Evolutionary conservation across 495 filamentous ascomycete species (phyloP).

Genomic region (Margaritispora aquatica): DNA sequence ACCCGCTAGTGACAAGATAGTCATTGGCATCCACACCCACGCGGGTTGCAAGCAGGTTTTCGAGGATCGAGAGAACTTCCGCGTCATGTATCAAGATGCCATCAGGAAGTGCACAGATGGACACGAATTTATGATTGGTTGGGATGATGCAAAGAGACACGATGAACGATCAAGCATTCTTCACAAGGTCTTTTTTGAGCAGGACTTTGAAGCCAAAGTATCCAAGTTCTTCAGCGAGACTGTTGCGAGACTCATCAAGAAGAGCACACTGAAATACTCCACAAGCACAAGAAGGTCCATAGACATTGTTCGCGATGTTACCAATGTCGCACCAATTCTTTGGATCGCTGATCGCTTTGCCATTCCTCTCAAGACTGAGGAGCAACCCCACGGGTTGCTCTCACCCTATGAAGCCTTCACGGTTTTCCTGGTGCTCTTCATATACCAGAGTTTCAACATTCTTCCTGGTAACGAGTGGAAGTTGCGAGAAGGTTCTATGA

Average conservation of each 20-base stretch:
- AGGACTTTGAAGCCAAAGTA: constrained; percentile 31
- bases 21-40: constrained; percentile 32
- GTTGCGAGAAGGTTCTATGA: constrained; percentile 54
- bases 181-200: constrained; percentile 34
- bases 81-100: constrained; percentile 33
- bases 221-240: constrained; percentile 29
- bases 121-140: constrained; percentile 36
- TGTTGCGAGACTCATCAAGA: constrained; percentile 29
- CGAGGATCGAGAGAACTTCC: constrained; percentile 34
- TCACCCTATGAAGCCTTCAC: constrained; percentile 73
- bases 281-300: constrained; percentile 25
- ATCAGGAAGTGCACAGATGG: constrained; percentile 30
- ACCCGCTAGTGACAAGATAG: constrained; percentile 23
- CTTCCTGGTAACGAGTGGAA: constrained; percentile 49
- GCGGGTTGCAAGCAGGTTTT: constrained; percentile 33
- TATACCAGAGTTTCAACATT: constrained; percentile 40
- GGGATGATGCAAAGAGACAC: constrained; percentile 31
- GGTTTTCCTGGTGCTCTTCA: constrained; percentile 63
- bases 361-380: constrained; percentile 64
- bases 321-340: constrained; percentile 63
- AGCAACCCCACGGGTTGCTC: constrained; percentile 62
- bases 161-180: constrained; percentile 28
- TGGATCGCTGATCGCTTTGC: constrained; percentile 69
- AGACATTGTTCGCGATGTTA: constrained; percentile 36
- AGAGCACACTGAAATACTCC: constrained; percentile 29